Base-by-base conservation (phyloP, 257 asterid genomes). In the Cruciata laevipes region DNA sequence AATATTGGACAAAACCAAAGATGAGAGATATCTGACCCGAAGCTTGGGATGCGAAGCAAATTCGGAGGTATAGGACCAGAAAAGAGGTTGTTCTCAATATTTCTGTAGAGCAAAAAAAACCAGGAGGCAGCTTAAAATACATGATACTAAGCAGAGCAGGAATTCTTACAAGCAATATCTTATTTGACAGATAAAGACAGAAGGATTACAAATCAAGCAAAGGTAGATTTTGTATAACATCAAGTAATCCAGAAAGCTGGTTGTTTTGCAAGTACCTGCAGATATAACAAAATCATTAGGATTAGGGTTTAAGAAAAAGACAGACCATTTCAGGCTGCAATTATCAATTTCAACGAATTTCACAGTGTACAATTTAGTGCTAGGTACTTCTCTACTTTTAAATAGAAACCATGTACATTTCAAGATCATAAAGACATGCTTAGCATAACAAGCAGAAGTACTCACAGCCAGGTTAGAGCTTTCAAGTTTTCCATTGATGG, bases 211-310 rank as follows among this genome's bases (percentile, higher is more conserved):
- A 84, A 73, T 88, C 95, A 20, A 37, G 66, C 21, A 93, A 83
- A 65, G 95, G 87, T 73, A 90, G 97, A 70, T 84, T 86, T 76
- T 79, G 89, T 79, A 93, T 80, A 81, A 93, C 96, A 81, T 84
- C 85, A 58, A 93, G 97, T 72, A 80, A 71, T 71, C 99, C 99
- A 11, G 79, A 56, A 63, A 93, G 95, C 78, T 75, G 90, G 82
- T 93, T 93, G 78, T 88, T 82, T 78, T 88, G 90, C 92, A 93
- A 81, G 84, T 84, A 82, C 90, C 99, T 93, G 80, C 72, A 82
- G 33, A 65, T 58, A 72, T 58, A 72, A 33, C 67, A 38, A 73
- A 69, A 53, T 18, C 47, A 21, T 31, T 9, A 68, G 31, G 66
- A 21, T 31, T 9, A 68, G 31, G 66, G 27, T 59, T 24, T 31